phyloP scores from a whole-genome alignment of 2,329 filamentous ascomycete species.

The Aciculosporium take region DNA sequence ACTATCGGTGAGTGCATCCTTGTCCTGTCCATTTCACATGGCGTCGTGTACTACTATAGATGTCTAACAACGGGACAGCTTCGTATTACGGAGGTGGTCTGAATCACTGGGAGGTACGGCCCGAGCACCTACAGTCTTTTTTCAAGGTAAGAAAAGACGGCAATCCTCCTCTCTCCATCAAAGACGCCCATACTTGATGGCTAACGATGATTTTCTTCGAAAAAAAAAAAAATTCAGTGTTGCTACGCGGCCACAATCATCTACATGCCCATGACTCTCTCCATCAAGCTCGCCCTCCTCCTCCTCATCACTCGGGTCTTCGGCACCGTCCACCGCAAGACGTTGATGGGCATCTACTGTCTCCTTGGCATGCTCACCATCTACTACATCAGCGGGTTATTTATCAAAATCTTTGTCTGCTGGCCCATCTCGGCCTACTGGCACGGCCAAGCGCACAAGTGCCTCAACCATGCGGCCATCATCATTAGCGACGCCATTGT shows the following conservation, averaged over 20 bases:
- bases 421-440: conserved; percentile 27
- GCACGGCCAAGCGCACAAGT: conserved; percentile 16
- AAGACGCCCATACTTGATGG: too few species aligned
- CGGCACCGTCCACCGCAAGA: conserved; percentile 23
- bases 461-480: conserved; percentile 21
- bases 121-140: conserved; percentile 17
- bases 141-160: conserved; percentile 18
- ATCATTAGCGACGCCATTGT: conserved; percentile 19
- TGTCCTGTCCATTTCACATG: too few species aligned
- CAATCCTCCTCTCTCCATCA: too few species aligned
- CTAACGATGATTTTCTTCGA: too few species aligned
- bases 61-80: conserved; percentile 6
- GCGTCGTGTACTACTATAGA: too few species aligned
- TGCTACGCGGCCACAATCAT: conserved; percentile 29
- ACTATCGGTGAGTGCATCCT: conserved; percentile 11
- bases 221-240: conserved; percentile 13
- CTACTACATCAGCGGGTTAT: conserved; percentile 26
- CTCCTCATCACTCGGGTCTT: conserved; percentile 30
- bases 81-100: conserved; percentile 21
- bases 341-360: conserved; percentile 22
- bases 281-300: conserved; percentile 29
- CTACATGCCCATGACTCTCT: conserved; percentile 29
- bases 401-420: conserved; percentile 29
- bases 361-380: conserved; percentile 22
- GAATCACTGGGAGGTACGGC: conserved; percentile 19